A percentile compares a stretch with the other conserved stretches of the same genome.
Conservation (phyloP, 352 stramenopile genomes). For the Globisporangium middletonii region DNA sequence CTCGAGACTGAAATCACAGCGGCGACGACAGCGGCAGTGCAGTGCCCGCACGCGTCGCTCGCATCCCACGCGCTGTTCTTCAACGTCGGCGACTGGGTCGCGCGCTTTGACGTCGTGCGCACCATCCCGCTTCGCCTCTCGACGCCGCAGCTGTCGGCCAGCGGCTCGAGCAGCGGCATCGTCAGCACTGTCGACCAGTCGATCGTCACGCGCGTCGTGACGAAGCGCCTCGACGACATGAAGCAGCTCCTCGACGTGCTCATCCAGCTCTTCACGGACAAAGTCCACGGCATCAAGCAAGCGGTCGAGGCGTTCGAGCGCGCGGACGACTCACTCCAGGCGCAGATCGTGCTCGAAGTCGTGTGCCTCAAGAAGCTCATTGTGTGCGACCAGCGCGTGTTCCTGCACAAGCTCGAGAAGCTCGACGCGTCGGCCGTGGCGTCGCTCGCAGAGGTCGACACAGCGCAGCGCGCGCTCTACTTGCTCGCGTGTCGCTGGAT, state of each 20-base stretch:
- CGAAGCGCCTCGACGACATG: slow-evolving; percentile 22
- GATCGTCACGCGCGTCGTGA: slow-evolving; percentile 24
- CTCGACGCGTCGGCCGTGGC: slow-evolving; percentile 25
- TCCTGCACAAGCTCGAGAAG: slow-evolving; percentile 35
- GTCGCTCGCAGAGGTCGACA: slow-evolving; percentile 40
- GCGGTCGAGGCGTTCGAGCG: slow-evolving; percentile 60
- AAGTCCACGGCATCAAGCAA: slow-evolving; percentile 51
- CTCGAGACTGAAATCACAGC: slow-evolving; percentile 33
- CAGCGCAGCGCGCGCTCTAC: slow-evolving; percentile 51
- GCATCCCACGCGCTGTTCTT: slow-evolving; percentile 78
- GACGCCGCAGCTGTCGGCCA: background rate
- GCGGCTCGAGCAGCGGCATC: slow-evolving; percentile 5
- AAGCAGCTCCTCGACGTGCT: slow-evolving; percentile 35
- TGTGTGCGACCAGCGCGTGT: slow-evolving; percentile 30
- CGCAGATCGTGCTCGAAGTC: slow-evolving; percentile 61
- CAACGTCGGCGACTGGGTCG: slow-evolving; percentile 67
- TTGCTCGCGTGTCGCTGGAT: slow-evolving; percentile 71
- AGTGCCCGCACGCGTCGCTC: slow-evolving; percentile 43
- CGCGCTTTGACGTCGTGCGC: slow-evolving; percentile 56
- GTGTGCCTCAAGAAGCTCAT: slow-evolving; percentile 49
- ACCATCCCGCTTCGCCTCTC: slow-evolving; percentile 34
- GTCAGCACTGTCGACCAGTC: slow-evolving; percentile 2
- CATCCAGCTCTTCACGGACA: slow-evolving; percentile 49
- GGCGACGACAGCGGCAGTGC: slow-evolving; percentile 4
- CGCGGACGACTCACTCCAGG: slow-evolving; percentile 40